Evolutionary conservation across 495 filamentous ascomycete species (phyloP).

Genomic region (Penicillium flavigenum): DNA sequence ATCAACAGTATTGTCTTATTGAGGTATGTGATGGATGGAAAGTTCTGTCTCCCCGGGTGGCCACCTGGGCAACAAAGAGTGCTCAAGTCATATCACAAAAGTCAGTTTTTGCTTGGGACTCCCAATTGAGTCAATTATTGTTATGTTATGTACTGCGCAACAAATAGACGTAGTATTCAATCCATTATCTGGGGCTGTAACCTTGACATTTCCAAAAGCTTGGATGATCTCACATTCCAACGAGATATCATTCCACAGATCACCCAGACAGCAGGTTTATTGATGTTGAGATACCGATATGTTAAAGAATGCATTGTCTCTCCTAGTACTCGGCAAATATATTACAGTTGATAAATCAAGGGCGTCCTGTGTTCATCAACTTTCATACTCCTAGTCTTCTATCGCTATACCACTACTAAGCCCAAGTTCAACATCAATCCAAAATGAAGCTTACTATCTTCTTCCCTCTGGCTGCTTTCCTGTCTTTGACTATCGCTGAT

Average conservation of each 20-base stretch:
- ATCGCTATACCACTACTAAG: neutral
- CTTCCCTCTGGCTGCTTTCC: conserved; percentile 27
- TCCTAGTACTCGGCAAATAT: neutral
- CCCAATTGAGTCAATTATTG: neutral
- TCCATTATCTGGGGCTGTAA: neutral
- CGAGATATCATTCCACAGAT: conserved; percentile 5
- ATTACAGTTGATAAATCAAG: conserved; percentile 7
- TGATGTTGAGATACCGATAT: neutral
- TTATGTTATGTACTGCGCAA: neutral
- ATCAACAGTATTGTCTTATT: neutral
- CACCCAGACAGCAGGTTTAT: conserved; percentile 2
- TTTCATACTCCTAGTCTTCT: neutral
- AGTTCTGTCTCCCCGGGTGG: neutral
- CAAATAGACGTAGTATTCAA: neutral
- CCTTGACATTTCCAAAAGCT: neutral
- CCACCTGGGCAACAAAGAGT: neutral
- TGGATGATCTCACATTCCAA: conserved; percentile 8
- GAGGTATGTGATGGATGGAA: neutral
- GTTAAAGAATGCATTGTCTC: neutral
- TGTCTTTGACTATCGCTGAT: conserved; percentile 24
- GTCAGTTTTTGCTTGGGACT: neutral
- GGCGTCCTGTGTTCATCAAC: neutral
- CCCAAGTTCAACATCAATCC: neutral
- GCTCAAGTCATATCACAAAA: neutral
- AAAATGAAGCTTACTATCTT: conserved; percentile 33